Conservation (phyloP, 2,329 filamentous ascomycete genomes). For the Botrytis paeoniae region DNA sequence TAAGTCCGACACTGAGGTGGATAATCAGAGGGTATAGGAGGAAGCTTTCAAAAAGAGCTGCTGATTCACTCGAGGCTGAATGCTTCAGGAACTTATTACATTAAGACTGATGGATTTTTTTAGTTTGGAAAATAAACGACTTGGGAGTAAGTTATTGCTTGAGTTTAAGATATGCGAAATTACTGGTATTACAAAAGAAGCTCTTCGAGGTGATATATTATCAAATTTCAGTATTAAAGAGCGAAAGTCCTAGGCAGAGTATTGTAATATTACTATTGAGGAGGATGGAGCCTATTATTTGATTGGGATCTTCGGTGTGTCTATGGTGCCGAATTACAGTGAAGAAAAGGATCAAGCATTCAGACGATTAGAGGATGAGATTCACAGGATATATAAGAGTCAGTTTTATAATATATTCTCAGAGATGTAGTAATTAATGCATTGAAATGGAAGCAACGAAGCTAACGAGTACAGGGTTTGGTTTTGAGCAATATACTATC, state of each 20-base stretch:
- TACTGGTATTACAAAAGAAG: background rate
- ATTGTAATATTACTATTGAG: background rate
- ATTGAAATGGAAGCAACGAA: too few relatives aligned
- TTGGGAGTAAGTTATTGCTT: background rate
- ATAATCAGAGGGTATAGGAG: background rate
- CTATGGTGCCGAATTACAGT: background rate
- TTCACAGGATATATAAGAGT: background rate
- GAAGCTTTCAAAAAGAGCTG: background rate
- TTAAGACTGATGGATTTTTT: background rate
- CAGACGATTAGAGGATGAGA: background rate
- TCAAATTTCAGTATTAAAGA: background rate
- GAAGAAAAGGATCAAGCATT: background rate
- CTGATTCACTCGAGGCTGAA: conserved; percentile 9
- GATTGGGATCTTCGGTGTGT: background rate
- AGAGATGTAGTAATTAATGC: too few relatives aligned
- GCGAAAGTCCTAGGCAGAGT: background rate
- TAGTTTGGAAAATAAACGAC: background rate
- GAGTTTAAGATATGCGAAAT: background rate
- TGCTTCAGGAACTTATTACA: background rate
- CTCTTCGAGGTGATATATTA: background rate
- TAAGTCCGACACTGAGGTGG: background rate
- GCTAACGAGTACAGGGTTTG: background rate
- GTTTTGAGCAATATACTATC: background rate
- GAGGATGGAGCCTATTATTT: background rate
- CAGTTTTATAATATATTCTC: too few relatives aligned